Conservation (phyloP, 75 land plant species). For the Selaginella tamariscina region DNA sequence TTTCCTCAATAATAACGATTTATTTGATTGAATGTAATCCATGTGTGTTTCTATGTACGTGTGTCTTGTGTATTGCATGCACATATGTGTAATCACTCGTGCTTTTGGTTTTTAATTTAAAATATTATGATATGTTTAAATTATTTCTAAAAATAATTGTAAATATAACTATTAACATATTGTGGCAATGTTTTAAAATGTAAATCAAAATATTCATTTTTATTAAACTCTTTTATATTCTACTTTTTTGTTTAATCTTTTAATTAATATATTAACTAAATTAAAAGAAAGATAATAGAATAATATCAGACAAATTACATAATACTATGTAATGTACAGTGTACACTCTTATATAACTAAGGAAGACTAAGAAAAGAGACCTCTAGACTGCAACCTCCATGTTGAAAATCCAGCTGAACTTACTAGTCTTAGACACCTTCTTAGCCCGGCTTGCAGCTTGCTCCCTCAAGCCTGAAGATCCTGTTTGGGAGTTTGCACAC, state of each 20-base stretch:
- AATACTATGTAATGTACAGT: background rate
- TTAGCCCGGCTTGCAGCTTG: slow-evolving; percentile 21
- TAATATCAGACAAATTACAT: background rate
- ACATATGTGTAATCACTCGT: too few relatives aligned
- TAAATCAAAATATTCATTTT: background rate
- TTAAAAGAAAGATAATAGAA: background rate
- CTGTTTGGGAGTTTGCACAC: background rate
- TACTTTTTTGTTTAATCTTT: background rate
- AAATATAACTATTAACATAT: background rate
- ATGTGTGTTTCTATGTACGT: too few relatives aligned
- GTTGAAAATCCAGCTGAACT: slow-evolving; percentile 25
- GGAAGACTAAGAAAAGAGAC: background rate
- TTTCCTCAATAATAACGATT: too few relatives aligned
- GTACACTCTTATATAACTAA: background rate
- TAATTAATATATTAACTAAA: background rate
- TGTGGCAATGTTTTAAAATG: background rate
- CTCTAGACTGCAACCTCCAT: slow-evolving; percentile 6
- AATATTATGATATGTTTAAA: too few relatives aligned
- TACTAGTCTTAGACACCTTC: slow-evolving; percentile 19
- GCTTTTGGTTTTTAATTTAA: too few relatives aligned
- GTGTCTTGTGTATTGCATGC: too few relatives aligned
- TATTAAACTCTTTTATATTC: background rate
- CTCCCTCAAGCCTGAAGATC: slow-evolving; percentile 10
- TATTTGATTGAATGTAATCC: too few relatives aligned
- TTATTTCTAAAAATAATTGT: background rate